Evolutionary conservation across 805 yeast genomes (phyloP).

Genomic region (Nakazawaea sp.): DNA sequence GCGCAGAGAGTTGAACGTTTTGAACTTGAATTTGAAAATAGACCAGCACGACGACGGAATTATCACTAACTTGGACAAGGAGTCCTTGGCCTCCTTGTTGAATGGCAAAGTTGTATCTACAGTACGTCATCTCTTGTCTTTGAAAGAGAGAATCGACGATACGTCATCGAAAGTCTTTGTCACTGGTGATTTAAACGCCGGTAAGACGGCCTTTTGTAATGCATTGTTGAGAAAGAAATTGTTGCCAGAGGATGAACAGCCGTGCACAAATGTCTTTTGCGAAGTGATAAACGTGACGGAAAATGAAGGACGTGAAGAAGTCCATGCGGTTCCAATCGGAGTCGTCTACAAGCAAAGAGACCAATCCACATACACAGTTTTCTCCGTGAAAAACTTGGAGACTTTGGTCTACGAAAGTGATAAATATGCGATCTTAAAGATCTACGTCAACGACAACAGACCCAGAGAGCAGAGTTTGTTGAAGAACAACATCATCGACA

Average conservation of each 20-base stretch:
- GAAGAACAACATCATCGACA: conserved; percentile 87
- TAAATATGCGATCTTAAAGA: conserved; percentile 62
- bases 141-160: conserved; percentile 82
- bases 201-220: conserved; percentile 93
- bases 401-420: conserved; percentile 72
- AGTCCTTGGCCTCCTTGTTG: conserved; percentile 62
- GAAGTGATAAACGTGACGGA: conserved; percentile 84
- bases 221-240: conserved; percentile 72
- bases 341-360: conserved; percentile 43
- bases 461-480: conserved; percentile 62
- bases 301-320: conserved; percentile 76
- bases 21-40: conserved; percentile 58
- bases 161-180: conserved; percentile 90
- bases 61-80: conserved; percentile 54
- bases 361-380: conserved; percentile 57
- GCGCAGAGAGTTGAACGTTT: conserved; percentile 40
- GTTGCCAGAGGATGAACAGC: conserved; percentile 95
- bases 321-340: conserved; percentile 78
- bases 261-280: conserved; percentile 93
- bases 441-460: conserved; percentile 76
- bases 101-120: conserved; percentile 63
- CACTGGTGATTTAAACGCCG: conserved; percentile 96
- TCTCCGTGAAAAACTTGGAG: conserved; percentile 48
- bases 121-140: conserved; percentile 57
- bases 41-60: conserved; percentile 30